These are phyloP conservation scores for Breviolum minutum DNA, from an alignment of 73 alveolate genomes.

Conservation along the genomic window DNA sequence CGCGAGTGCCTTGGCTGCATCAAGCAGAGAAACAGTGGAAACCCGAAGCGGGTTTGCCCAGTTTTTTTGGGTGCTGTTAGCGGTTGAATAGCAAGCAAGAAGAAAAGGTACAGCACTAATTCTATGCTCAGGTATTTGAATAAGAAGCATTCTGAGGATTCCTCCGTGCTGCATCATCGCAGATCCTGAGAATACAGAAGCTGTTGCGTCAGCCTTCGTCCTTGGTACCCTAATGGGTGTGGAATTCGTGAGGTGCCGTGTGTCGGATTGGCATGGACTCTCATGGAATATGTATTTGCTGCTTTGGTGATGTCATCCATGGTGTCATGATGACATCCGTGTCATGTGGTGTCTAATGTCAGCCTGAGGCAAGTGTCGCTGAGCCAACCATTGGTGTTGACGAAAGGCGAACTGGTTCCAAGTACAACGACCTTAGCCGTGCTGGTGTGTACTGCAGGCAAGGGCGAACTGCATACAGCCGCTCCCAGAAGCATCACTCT, in stretches of 20 bases:
- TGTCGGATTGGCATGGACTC: not conserved
- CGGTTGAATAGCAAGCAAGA: too few species aligned
- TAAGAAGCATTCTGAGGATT: not conserved
- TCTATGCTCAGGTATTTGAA: too few species aligned
- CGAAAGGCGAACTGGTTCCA: not conserved
- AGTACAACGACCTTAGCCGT: not conserved
- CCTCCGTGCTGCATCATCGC: slow-evolving; percentile 4
- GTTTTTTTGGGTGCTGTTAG: too few species aligned
- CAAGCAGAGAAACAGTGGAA: not conserved
- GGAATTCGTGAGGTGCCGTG: not conserved
- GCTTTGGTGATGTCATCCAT: too few species aligned
- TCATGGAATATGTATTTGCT: not conserved
- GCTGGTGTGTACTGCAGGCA: slow-evolving; percentile 14
- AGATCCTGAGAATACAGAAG: slow-evolving; percentile 10
- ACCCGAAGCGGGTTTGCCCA: too few species aligned
- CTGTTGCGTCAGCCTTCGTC: not conserved
- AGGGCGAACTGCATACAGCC: not conserved
- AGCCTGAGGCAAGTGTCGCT: not conserved
- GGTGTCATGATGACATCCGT: too few species aligned
- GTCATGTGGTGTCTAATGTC: too few species aligned
- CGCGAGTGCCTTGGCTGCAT: not conserved
- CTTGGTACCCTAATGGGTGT: not conserved
- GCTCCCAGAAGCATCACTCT: too few species aligned
- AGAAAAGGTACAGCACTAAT: too few species aligned
- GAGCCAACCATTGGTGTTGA: not conserved